Conservation (phyloP, 208 protist genomes). For the Acanthamoeba triangularis region DNA sequence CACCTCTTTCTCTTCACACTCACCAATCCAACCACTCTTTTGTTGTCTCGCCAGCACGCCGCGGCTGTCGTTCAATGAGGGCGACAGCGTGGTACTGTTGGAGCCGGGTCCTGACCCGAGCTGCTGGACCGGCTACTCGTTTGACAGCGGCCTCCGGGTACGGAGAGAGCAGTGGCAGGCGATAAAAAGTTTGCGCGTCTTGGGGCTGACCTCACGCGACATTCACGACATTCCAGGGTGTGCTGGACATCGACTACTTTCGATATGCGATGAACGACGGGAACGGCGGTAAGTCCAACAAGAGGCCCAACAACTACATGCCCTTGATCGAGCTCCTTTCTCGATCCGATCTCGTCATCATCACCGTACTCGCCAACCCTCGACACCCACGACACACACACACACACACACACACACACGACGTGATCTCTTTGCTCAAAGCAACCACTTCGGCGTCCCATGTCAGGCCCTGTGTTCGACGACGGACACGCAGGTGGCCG, state of each 20-base stretch:
- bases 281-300: not conserved
- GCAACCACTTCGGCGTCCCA: not conserved
- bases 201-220: no score
- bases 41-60: not conserved
- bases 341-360: not conserved
- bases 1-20: not conserved
- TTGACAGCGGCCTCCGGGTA: not conserved
- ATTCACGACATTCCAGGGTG: not conserved
- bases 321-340: conserved; percentile 20
- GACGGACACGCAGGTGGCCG: conserved; percentile 16
- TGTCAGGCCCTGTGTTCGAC: not conserved
- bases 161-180: no score
- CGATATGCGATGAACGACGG: not conserved
- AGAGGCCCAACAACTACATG: not conserved
- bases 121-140: not conserved
- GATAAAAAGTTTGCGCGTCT: no score
- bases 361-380: not conserved
- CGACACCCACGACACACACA: no score
- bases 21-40: no score
- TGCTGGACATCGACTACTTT: conserved; percentile 33
- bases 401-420: no score
- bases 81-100: not conserved
- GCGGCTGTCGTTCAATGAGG: conserved; percentile 17
- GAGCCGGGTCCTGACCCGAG: not conserved
- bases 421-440: not conserved